Evolutionary conservation across 2,329 filamentous ascomycete genomes (phyloP), one percentile per base, ranked within the genome.

Genomic region (Colletotrichum liriopes): DNA sequence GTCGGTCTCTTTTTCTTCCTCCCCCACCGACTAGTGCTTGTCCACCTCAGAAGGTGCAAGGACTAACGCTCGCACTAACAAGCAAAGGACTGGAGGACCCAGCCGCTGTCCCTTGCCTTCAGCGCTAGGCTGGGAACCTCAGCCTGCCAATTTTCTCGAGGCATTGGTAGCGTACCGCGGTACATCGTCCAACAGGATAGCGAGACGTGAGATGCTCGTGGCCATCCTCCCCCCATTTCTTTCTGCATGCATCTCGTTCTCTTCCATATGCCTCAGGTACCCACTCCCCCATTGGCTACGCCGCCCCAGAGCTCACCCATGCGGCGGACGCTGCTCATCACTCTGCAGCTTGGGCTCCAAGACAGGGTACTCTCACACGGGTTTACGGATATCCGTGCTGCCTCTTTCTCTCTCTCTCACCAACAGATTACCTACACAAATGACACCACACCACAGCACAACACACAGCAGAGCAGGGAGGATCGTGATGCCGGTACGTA

Each of bases 171-270:
- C 3, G 29, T 32, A 32, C 29, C 3, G n/a, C 11, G 7, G 14
- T 54, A 20, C 32, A 32, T 32, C 26, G 51, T 37, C 35, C 43
- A 14, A 18, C 43, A n/a, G 43, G 18, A 18, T n/a, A 47, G 43
- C 5, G 8, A 11, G 35, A 37, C 35, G 8, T 37, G 35, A 37
- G 35, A 37, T 37, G 35, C 35, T 37, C 35, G 43, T 47, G 43
- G 43, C 43, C 43, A 52, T 52, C 20, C 49, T 20, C 39, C 45
- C 35, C 12, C 23, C 35, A 8, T 62, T 59, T 35, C 54, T 37
- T 54, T 67, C 65, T 63, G 32, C 58, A 47, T 23, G 49, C 63
- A 65, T 43, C 41, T 65, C 52, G 7, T 47, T 49, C 35, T 37
- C 26, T 59, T 59, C 32, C 26, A n/a, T 23, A 2, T 59, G 7